Evolutionary conservation across 2,329 filamentous ascomycete species (phyloP).

Genomic region (Paraphoma sp.): DNA sequence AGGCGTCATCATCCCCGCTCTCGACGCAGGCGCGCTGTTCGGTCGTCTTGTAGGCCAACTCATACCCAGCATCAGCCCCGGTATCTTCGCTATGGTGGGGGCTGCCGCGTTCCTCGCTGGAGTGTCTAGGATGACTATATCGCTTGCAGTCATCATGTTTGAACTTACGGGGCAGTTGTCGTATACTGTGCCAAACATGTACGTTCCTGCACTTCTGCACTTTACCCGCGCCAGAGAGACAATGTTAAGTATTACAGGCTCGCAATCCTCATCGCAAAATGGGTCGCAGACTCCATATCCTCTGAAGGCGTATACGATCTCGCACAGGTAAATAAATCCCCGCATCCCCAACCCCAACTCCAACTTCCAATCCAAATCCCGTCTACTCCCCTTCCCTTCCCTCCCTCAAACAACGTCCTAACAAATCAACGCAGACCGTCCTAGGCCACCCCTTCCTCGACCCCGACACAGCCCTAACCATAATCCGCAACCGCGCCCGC

Average conservation of each 20-base stretch:
- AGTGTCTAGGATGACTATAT: slow-evolving; percentile 65
- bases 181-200: slow-evolving; percentile 63
- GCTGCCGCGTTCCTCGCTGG: slow-evolving; percentile 65
- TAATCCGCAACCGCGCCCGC: slow-evolving; percentile 48
- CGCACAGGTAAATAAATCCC: no score
- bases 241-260: slow-evolving; percentile 42
- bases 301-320: slow-evolving; percentile 65
- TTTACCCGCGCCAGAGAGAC: no score
- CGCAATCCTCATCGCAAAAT: slow-evolving; percentile 66
- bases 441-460: slow-evolving; percentile 67
- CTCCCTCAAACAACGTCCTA: not conserved
- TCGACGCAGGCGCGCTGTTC: slow-evolving; percentile 65
- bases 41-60: slow-evolving; percentile 60
- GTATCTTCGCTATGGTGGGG: slow-evolving; percentile 68
- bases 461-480: slow-evolving; percentile 55
- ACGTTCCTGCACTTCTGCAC: no score
- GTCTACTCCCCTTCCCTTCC: no score
- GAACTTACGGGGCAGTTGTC: slow-evolving; percentile 65
- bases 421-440: slow-evolving; percentile 38
- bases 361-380: no score
- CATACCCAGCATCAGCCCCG: slow-evolving; percentile 56
- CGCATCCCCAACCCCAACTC: no score
- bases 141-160: slow-evolving; percentile 67
- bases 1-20: slow-evolving; percentile 66
- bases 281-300: slow-evolving; percentile 62